Percentiles rank a stretch among this genome's conserved stretches.
Evolutionary conservation across 108 stramenopile genomes (phyloP).

Genomic region (Nitzschia sp.): DNA sequence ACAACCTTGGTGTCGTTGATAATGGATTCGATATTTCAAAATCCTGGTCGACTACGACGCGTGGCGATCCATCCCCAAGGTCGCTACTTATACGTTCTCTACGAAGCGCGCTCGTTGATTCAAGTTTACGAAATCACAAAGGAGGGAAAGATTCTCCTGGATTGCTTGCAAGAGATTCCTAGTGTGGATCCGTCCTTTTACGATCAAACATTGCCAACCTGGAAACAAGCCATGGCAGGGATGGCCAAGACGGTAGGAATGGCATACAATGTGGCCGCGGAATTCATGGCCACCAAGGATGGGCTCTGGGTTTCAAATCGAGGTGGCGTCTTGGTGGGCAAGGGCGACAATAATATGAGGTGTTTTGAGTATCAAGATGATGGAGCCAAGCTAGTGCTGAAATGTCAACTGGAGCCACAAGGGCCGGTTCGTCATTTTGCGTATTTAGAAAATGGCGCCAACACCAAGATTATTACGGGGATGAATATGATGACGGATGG

Average conservation of each 20-base stretch:
- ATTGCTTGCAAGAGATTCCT: conserved; percentile 34
- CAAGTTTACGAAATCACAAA: conserved; percentile 25
- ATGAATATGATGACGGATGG: background rate
- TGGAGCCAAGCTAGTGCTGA: background rate
- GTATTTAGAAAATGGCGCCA: background rate
- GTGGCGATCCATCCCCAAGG: conserved; percentile 32
- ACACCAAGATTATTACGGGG: conserved; percentile 3
- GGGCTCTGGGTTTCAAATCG: conserved; percentile 22
- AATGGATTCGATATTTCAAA: background rate
- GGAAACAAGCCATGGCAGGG: background rate
- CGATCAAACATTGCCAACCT: conserved; percentile 1
- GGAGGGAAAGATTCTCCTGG: conserved; percentile 13
- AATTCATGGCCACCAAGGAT: background rate
- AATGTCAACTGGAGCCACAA: background rate
- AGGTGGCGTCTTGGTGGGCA: conserved; percentile 5
- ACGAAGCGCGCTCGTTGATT: conserved; percentile 23
- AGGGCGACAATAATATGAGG: background rate
- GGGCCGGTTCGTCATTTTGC: conserved; percentile 25
- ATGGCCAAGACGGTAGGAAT: too few species aligned
- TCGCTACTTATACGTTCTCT: conserved; percentile 19
- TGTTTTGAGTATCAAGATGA: conserved; percentile 11
- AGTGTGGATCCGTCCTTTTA: conserved; percentile 19
- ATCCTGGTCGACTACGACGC: conserved; percentile 16
- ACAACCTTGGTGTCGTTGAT: conserved; percentile 1
- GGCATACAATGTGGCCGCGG: background rate